Evolutionary conservation across 768 basidiomycete genomes (phyloP), one percentile per base, ranked within the genome.

Genomic region (Tricholoma furcatifolium): DNA sequence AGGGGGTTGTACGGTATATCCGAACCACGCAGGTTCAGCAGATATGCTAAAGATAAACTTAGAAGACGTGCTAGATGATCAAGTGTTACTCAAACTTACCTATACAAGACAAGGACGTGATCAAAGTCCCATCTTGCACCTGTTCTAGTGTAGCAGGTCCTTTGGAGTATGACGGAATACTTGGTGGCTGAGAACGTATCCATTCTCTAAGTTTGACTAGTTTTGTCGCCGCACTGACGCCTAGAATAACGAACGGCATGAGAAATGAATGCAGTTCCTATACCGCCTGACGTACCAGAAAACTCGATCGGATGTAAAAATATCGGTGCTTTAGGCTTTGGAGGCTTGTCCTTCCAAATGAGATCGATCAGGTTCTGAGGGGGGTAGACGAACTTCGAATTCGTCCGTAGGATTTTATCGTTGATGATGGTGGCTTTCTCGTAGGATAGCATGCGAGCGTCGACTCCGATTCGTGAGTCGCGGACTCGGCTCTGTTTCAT

Each of bases 1-100:
- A 98, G 80, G 0, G 96, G 96, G 65, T 92, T 94, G 75, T 84
- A 91, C 0, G 92, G 91, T 43, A 98, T 86, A 62, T 98, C 95
- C 2, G 82, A 79, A 32, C 94, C 95, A 44, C 96, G 87, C 49
- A 95, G 73, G 64, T 98, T 98, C 31, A 98, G 74, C 2, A 90
- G 62, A 74, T 92, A 97, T 0, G 96, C 96, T 83, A 70, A 24
- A 38, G 32, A 41, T 42, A 31, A 27, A 15, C 1, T 46, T 32
- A 40, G 23, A 45, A 8, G 9, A 10, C 8, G 17, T 17, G 6
- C 7, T 10, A 1, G 17, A 42, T 34, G 17, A 14, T n/a, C n/a
- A n/a, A n/a, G n/a, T n/a, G 18, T 6, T 18, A 34, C n/a, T 36
- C 21, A 15, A 11, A 15, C 82, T 51, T 58, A 87, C 87, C 87